phyloP scores from a whole-genome alignment of 495 filamentous ascomycete species.

The Hypomontagnella submonticulosa region DNA sequence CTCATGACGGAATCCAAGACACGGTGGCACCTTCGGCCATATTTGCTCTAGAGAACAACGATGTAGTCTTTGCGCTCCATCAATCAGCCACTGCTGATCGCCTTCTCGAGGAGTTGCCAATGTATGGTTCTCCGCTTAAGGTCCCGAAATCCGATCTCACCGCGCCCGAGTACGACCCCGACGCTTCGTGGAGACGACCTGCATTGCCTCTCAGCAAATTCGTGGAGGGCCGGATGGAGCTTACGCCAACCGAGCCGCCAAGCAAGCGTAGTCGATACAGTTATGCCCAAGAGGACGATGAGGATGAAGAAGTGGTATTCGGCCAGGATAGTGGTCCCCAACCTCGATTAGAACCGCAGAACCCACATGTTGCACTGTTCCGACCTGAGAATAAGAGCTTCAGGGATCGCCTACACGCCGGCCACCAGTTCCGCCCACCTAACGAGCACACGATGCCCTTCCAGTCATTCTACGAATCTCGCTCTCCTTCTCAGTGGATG shows the following conservation, averaged over 20 bases:
- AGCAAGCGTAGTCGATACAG: constrained; percentile 82
- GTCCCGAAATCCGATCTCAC: constrained; percentile 66
- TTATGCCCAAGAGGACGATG: constrained; percentile 75
- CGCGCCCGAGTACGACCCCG: constrained; percentile 67
- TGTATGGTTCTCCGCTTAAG: constrained; percentile 74
- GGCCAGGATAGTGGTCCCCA: constrained; percentile 54
- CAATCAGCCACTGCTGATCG: constrained; percentile 81
- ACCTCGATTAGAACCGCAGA: constrained; percentile 69
- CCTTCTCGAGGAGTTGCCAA: constrained; percentile 84
- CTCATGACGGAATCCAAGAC: constrained; percentile 54
- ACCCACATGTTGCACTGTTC: constrained; percentile 85
- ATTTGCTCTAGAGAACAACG: constrained; percentile 82
- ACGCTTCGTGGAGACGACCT: constrained; percentile 77
- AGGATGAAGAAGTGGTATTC: constrained; percentile 65
- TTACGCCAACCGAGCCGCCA: constrained; percentile 72
- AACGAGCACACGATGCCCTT: constrained; percentile 89
- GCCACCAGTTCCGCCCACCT: constrained; percentile 92
- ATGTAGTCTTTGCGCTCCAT: constrained; percentile 81
- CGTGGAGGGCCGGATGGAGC: constrained; percentile 79
- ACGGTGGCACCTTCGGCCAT: constrained; percentile 76
- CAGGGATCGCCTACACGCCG: constrained; percentile 89
- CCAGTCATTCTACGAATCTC: constrained; percentile 85
- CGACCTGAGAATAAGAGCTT: constrained; percentile 88
- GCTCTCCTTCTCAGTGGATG: constrained; percentile 90
- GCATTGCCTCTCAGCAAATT: constrained; percentile 89